A percentile compares a stretch with the other conserved stretches of the same genome.
Evolutionary conservation across 441 rosid genomes (phyloP).

Genomic region (Kokia cookei): DNA sequence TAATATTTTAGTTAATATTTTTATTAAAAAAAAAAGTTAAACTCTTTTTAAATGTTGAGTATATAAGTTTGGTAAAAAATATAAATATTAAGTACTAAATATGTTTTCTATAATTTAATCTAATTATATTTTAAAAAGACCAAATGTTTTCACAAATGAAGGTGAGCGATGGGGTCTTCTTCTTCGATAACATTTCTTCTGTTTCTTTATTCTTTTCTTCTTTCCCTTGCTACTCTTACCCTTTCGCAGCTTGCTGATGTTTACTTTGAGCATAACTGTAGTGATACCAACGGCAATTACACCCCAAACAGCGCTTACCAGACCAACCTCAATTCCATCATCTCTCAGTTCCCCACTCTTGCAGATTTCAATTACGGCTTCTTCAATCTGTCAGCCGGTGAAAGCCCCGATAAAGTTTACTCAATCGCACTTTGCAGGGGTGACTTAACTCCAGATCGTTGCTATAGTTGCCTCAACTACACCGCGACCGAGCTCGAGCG

Average conservation of each 20-base stretch:
- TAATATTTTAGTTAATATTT: no score
- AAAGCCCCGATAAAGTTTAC: background rate
- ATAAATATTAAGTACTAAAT: no score
- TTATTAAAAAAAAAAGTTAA: no score
- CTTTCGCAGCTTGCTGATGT: background rate
- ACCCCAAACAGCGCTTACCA: constrained; percentile 6
- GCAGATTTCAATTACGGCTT: background rate
- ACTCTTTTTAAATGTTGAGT: no score
- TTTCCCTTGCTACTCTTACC: background rate
- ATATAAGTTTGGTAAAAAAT: no score
- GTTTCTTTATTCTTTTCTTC: background rate
- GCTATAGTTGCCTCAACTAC: background rate
- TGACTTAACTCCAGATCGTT: background rate
- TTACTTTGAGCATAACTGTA: background rate
- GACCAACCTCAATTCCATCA: background rate
- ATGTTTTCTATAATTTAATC: no score
- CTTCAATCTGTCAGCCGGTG: background rate
- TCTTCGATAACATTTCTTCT: background rate
- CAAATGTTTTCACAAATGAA: background rate
- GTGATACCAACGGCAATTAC: background rate
- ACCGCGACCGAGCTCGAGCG: background rate
- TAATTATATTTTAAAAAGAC: no score
- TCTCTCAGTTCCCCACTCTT: background rate
- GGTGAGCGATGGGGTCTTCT: background rate
- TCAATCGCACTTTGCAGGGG: constrained; percentile 1